Conservation (phyloP, 768 basidiomycete species). For the Kwoniella newhampshirensis region DNA sequence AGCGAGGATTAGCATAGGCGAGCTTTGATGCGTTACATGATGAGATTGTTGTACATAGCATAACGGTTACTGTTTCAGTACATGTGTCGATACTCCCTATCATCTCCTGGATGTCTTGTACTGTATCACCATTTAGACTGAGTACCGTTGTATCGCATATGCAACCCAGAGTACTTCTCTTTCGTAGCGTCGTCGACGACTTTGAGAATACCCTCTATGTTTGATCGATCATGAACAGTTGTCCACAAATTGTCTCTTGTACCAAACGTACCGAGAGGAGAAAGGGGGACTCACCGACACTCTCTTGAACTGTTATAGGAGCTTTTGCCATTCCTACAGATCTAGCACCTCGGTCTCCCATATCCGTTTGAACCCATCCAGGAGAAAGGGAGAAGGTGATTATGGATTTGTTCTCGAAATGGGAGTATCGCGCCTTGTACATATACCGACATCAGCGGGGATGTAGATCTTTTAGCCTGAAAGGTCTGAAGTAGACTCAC, state of each 20-base stretch:
- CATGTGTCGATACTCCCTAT: too few species aligned
- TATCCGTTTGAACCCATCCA: constrained; percentile 28
- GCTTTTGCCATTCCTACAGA: constrained; percentile 32
- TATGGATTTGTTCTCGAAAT: constrained; percentile 38
- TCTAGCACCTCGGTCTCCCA: constrained; percentile 19
- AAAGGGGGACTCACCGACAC: constrained; percentile 27
- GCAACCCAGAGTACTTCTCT: constrained; percentile 34
- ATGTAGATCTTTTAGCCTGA: constrained; percentile 2
- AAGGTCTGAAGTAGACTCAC: constrained; percentile 8
- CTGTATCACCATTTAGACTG: constrained; percentile 16
- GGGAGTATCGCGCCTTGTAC: constrained; percentile 29
- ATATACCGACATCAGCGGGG: too few species aligned
- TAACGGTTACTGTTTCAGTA: too few species aligned
- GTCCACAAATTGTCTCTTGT: too few species aligned
- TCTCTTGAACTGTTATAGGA: constrained; percentile 34
- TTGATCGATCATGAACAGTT: too few species aligned
- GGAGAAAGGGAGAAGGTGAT: constrained; percentile 40
- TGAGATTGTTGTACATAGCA: too few species aligned
- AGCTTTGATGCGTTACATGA: too few species aligned
- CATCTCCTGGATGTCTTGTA: too few species aligned
- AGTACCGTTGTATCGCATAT: constrained; percentile 23
- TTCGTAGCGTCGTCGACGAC: constrained; percentile 39
- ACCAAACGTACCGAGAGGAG: too few species aligned
- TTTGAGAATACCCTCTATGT: constrained; percentile 33
- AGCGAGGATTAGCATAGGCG: too few species aligned